Evolutionary conservation across 768 basidiomycete species (phyloP), one percentile per base, ranked within the genome.

Genomic region (Tephrocybe sp.): DNA sequence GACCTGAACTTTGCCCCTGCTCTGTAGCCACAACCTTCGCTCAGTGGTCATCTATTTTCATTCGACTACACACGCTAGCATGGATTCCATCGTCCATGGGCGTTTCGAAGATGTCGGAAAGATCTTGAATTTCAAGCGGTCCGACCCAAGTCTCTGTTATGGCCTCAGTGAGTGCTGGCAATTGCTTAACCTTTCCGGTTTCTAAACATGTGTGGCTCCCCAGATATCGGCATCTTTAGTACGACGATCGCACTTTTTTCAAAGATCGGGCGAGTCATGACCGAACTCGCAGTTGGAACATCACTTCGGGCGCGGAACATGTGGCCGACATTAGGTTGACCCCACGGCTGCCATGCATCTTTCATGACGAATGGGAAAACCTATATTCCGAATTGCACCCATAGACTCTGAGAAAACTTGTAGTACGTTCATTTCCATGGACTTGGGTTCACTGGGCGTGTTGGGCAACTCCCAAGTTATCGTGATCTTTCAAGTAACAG

Each of bases 191-290:
- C n/a, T n/a, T n/a, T n/a, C n/a, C n/a, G n/a, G n/a, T n/a, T n/a
- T n/a, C n/a, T n/a, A n/a, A n/a, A n/a, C n/a, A n/a, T n/a, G n/a
- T 15, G 34, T 15, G 34, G 7, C 15, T 36, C 34, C 34, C 34
- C 15, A 36, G 34, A 5, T 36, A 30, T 30, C 12, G 15, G 34
- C 4, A 4, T 14, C 15, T 30, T 5, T 11, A 30, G 28, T 5
- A 36, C 34, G 34, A 36, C 34, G 7, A 36, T 36, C 38, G 38
- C 38, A 39, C 20, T 8, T 39, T 21, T 20, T 43, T 25, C 24
- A 41, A 28, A 44, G 40, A 33, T 51, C 50, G 50, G 50, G 43
- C 50, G 39, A 45, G 11, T 45, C 44, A 45, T 45, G 43, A 32
- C 50, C 50, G 50, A 51, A 10, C 41, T 23, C 17, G 30, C 49